Base-by-base conservation (phyloP, 441 rosid species). In the Isatis lusitanica region DNA sequence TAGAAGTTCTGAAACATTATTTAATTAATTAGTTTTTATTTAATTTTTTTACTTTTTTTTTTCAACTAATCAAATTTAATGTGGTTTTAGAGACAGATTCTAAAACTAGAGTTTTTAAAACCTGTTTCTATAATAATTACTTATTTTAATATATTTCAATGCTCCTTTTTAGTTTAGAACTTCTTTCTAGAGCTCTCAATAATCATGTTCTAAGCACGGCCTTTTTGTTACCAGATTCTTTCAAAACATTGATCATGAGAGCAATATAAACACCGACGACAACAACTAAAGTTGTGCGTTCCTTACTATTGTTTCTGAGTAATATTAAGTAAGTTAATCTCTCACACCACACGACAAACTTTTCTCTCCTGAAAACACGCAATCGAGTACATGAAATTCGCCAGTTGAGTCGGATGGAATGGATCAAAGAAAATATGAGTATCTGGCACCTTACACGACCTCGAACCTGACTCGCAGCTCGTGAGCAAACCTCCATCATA, bases 351-450 rank as follows among this genome's bases (percentile, higher is more conserved):
- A 7, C 52, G 39, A 6, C 78, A 74, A 21, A 68, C 4, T 6
- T 9, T 50, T 68, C 57, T 74, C 42, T 68, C 64, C 0, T 60
- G 40, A 48, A 74, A 74, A 44, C 69, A 74, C 7, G 5, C 63
- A 33, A 51, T 16, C 6, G 74, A 31, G 12, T 51, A 74, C 63
- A 61, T 21, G 5, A 42, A 24, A 61, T 68, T 74, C 15, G 74
- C 63, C 7, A 42, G 6, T 26, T 74, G 74, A 60, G 78, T 74
- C 6, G 73, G 74, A 68, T 74, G 63, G 31, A 46, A 17, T 9
- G 78, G 74, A 18, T 68, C 73, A 30, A 67, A 68, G 74, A 68
- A 74, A 7, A 52, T 33, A 50, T 74, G 43, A 2, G 50, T 40
- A 6, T 74, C 57, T 4, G 73, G 73, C 11, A 6, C 30, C 50